phyloP scores from a whole-genome alignment of 2,329 filamentous ascomycete genomes.

The Grosmannia huntii region DNA sequence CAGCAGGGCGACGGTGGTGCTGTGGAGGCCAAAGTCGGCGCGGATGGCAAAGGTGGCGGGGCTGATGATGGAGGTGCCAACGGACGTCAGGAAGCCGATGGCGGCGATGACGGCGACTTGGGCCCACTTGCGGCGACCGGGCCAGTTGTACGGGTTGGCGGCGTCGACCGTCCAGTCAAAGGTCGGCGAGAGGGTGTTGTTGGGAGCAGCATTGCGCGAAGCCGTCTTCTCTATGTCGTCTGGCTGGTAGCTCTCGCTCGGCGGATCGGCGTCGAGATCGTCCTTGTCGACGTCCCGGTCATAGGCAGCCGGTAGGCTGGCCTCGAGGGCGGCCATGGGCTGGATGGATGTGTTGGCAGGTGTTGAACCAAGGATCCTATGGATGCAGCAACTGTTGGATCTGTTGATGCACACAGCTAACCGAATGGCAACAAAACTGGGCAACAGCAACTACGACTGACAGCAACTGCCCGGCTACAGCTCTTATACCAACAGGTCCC shows the following conservation, averaged over 20 bases:
- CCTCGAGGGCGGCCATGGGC: neutral
- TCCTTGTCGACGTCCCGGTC: neutral
- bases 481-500: too few relatives aligned
- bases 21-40: constrained; percentile 35
- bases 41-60: constrained; percentile 33
- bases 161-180: constrained; percentile 25
- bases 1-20: constrained; percentile 42
- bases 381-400: too few relatives aligned
- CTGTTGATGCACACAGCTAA: too few relatives aligned
- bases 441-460: too few relatives aligned
- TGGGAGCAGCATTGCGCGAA: neutral
- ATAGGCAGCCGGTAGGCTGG: neutral
- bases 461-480: too few relatives aligned
- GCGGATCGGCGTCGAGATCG: neutral
- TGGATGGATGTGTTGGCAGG: neutral
- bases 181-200: neutral
- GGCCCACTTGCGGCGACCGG: constrained; percentile 24
- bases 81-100: constrained; percentile 33
- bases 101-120: constrained; percentile 25
- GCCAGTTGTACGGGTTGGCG: constrained; percentile 41
- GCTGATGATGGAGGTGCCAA: constrained; percentile 41
- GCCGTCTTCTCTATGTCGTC: constrained; percentile 9
- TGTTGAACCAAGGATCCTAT: too few relatives aligned
- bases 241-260: neutral
- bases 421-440: too few relatives aligned